Evolutionary conservation across 805 yeast species (phyloP), one percentile per base, ranked within the genome.

Genomic region (Zygosaccharomyces siamensis): DNA sequence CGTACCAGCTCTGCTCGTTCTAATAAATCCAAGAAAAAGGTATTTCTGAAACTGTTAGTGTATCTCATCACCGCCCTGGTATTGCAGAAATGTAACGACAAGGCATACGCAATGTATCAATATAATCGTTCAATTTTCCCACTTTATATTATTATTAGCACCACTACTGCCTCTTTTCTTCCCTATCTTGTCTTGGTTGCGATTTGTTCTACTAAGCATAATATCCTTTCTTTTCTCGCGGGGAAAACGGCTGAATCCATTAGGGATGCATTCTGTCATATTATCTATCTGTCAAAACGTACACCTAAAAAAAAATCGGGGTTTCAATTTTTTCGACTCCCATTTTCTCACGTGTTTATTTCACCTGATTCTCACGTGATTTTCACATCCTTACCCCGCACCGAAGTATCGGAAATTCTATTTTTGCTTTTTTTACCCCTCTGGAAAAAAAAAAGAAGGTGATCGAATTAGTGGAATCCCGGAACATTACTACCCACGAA

Each of bases 21-120:
- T 26, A 62, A 45, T 12, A 56, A 49, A 47, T 62, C 67, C 11
- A 55, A 55, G 31, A 57, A 47, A 46, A 53, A 56, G 12, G 63
- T 58, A 49, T 62, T 60, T 30, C 53, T 56, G 28, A 32, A 57
- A 16, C 35, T 47, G 23, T 51, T 49, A 11, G 40, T 46, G 41
- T 56, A 56, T 14, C 32, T 23, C 43, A 39, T 39, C 3, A 4
- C 12, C 8, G 11, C 3, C 8, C 12, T 16, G 20, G 37, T 21
- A 14, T 16, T 33, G 16, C 3, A 11, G 18, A 11, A 31, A 11
- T 6, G 8, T 31, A 10, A 31, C n/a, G 5, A 31, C n/a, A 8
- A 3, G 11, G 4, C 11, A 5, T n/a, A 7, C 3, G n/a, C 4
- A 7, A 31, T 4, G 2, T 5, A 30, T 30, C 33, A 8, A 30